These are phyloP conservation scores for Neonectria punicea DNA, from an alignment of 2,329 filamentous ascomycete species.

Conservation along the genomic window DNA sequence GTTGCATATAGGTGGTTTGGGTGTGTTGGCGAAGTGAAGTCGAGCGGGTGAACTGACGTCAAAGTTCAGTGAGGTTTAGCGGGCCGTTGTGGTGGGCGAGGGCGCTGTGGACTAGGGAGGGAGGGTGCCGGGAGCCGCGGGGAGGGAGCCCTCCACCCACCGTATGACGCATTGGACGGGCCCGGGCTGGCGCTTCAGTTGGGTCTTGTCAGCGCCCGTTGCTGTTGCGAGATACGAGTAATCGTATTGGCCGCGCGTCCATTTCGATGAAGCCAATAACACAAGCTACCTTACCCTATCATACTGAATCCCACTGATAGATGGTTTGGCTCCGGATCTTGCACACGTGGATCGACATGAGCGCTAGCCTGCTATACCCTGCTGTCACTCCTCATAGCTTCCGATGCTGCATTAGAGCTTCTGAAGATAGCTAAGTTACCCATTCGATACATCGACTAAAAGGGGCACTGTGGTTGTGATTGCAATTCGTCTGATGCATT, in stretches of 20 bases:
- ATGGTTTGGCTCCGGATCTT: not conserved
- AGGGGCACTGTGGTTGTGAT: not conserved
- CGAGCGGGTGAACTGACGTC: not conserved
- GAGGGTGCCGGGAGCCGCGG: not conserved
- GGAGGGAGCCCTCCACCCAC: not conserved
- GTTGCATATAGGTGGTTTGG: constrained; percentile 7
- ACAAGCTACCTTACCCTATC: not conserved
- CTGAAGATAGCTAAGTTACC: not conserved
- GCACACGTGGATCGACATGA: not conserved
- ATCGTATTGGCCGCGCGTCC: not conserved
- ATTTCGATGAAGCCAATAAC: not conserved
- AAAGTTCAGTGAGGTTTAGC: not conserved
- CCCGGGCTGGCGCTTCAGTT: no score
- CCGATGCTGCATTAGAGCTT: not conserved
- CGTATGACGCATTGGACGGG: not conserved
- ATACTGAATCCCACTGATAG: not conserved
- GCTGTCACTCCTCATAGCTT: not conserved
- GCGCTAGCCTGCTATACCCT: not conserved
- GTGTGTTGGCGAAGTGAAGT: not conserved
- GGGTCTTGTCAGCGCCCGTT: not conserved
- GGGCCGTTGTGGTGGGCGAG: not conserved
- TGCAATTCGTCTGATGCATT: not conserved
- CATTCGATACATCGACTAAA: no score
- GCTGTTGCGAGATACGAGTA: not conserved
- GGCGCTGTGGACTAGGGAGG: not conserved